Percentiles rank a stretch among this genome's conserved stretches.
phyloP scores from a whole-genome alignment of 2,329 filamentous ascomycete genomes.

The Dactylellina haptotyla region DNA sequence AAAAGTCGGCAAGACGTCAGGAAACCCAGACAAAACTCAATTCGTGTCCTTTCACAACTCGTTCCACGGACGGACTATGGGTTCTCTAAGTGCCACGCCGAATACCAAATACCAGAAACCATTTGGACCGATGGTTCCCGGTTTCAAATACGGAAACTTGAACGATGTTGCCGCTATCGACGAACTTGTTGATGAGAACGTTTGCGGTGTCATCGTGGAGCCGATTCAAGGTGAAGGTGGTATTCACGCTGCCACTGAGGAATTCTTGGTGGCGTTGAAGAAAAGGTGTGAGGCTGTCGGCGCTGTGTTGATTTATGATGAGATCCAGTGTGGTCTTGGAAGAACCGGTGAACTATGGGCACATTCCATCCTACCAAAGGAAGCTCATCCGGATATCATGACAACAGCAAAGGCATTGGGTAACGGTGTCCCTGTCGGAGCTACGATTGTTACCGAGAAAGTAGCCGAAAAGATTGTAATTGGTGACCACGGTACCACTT shows the following conservation, averaged over 20 bases:
- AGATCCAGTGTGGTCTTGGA: slow-evolving; percentile 90
- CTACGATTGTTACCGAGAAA: slow-evolving; percentile 71
- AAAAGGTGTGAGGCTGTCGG: slow-evolving; percentile 85
- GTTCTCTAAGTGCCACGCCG: slow-evolving; percentile 90
- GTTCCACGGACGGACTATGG: slow-evolving; percentile 98
- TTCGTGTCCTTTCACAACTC: slow-evolving; percentile 90
- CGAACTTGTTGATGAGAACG: slow-evolving; percentile 80
- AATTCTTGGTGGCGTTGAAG: slow-evolving; percentile 86
- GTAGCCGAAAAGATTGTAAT: slow-evolving; percentile 75
- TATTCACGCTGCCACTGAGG: slow-evolving; percentile 81
- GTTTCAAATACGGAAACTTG: slow-evolving; percentile 85
- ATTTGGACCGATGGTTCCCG: slow-evolving; percentile 93
- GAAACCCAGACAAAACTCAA: slow-evolving; percentile 75
- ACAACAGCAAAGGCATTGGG: slow-evolving; percentile 96
- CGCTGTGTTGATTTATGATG: slow-evolving; percentile 90
- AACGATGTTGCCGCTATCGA: slow-evolving; percentile 81
- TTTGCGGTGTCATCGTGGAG: slow-evolving; percentile 94
- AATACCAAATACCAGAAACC: slow-evolving; percentile 98
- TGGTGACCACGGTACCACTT: slow-evolving; percentile 93
- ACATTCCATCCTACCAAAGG: slow-evolving; percentile 76
- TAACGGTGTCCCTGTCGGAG: slow-evolving; percentile 95
- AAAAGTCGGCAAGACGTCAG: slow-evolving; percentile 78
- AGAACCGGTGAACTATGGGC: slow-evolving; percentile 93
- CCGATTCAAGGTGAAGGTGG: slow-evolving; percentile 98
- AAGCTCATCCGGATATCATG: slow-evolving; percentile 91